Percentiles rank a stretch among this genome's conserved stretches.
These are phyloP conservation scores for Coniochaeta sp. DNA, from an alignment of 2,329 filamentous ascomycete species.

Conservation along the genomic window DNA sequence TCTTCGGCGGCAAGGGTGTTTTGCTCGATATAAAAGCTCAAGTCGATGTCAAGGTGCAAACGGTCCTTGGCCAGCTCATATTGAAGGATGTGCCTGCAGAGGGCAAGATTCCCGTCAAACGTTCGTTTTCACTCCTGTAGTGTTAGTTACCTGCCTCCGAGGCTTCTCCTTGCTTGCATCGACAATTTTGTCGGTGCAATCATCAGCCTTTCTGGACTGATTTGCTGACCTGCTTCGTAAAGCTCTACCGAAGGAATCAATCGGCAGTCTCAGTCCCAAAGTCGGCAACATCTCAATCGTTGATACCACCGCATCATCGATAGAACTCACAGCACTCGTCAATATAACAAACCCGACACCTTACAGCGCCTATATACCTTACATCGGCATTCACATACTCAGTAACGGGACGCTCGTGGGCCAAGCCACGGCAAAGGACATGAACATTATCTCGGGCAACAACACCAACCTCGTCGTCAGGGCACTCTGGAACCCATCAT, in stretches of 20 bases:
- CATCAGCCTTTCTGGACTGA: conserved; percentile 10
- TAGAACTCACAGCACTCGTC: conserved; percentile 63
- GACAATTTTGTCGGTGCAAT: conserved; percentile 10
- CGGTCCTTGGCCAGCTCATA: conserved; percentile 71
- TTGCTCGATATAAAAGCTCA: conserved; percentile 66
- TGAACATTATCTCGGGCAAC: conserved; percentile 58
- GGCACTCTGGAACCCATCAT: conserved; percentile 67
- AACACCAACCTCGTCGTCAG: conserved; percentile 64
- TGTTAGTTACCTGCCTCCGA: conserved; percentile 25
- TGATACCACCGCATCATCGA: conserved; percentile 62
- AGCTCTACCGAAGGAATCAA: conserved; percentile 52
- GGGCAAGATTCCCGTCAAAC: conserved; percentile 84
- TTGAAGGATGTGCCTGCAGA: conserved; percentile 79
- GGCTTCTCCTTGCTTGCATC: not conserved
- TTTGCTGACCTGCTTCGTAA: conserved; percentile 17
- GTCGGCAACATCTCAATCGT: conserved; percentile 66
- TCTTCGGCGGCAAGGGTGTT: conserved; percentile 68
- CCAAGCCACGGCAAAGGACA: conserved; percentile 59
- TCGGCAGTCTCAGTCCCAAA: conserved; percentile 48
- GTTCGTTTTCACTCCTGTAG: conserved; percentile 63
- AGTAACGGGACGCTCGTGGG: conserved; percentile 69
- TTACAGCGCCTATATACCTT: conserved; percentile 79
- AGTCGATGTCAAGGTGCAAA: conserved; percentile 77
- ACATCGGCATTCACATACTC: conserved; percentile 66
- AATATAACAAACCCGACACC: conserved; percentile 88